Evolutionary conservation across 2,329 filamentous ascomycete species (phyloP).

Genomic region (Aureobasidium pullulans): DNA sequence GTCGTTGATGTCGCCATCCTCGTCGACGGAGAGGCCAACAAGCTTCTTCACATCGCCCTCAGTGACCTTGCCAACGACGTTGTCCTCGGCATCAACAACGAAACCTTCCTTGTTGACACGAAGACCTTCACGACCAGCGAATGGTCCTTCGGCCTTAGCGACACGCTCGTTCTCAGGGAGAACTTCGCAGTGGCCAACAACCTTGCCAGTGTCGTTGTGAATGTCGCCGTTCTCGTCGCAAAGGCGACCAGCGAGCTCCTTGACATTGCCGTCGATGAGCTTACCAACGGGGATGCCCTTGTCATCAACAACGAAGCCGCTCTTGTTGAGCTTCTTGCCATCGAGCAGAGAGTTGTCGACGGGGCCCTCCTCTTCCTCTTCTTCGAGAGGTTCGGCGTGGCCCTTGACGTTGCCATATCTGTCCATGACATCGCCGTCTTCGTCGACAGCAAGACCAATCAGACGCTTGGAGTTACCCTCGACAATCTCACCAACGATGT

Average conservation of each 20-base stretch:
- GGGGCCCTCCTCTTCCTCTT: slow-evolving; percentile 37
- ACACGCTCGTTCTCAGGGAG: slow-evolving; percentile 58
- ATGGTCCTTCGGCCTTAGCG: slow-evolving; percentile 42
- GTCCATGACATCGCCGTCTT: slow-evolving; percentile 56
- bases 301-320: slow-evolving; percentile 43
- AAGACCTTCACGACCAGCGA: slow-evolving; percentile 42
- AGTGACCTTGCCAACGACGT: slow-evolving; percentile 46
- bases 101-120: slow-evolving; percentile 41
- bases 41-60: slow-evolving; percentile 55
- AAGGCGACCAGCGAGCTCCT: slow-evolving; percentile 59
- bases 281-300: slow-evolving; percentile 49
- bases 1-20: slow-evolving; percentile 56
- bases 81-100: slow-evolving; percentile 43
- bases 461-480: slow-evolving; percentile 55
- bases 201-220: slow-evolving; percentile 63
- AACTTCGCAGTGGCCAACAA: slow-evolving; percentile 61
- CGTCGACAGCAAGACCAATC: slow-evolving; percentile 51
- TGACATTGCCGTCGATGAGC: slow-evolving; percentile 59
- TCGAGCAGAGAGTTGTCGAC: slow-evolving; percentile 39
- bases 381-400: slow-evolving; percentile 48
- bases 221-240: slow-evolving; percentile 65
- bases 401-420: slow-evolving; percentile 56
- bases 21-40: slow-evolving; percentile 51
- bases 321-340: slow-evolving; percentile 44
- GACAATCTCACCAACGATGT: slow-evolving; percentile 46